Conservation (phyloP, 257 asterid species). For the Lithospermum erythrorhizon region DNA sequence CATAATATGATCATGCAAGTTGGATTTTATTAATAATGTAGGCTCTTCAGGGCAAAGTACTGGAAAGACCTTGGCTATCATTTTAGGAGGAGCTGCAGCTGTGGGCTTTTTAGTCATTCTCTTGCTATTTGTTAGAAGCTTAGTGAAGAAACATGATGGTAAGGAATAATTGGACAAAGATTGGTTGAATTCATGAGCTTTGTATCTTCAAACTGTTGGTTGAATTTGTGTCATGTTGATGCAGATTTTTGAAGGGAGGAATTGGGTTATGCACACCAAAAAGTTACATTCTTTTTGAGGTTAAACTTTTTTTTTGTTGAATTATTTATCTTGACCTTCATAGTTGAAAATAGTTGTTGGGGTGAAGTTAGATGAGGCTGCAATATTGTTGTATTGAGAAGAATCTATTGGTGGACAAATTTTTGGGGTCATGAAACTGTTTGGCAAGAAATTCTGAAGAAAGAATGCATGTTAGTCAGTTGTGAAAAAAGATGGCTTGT, state of each 20-base stretch:
- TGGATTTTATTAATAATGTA: neutral
- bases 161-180: neutral
- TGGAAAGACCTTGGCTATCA: neutral
- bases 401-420: constrained; percentile 19
- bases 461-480: constrained; percentile 23
- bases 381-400: constrained; percentile 7
- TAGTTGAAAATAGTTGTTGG: constrained; percentile 4
- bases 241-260: constrained; percentile 3
- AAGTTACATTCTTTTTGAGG: constrained; percentile 11
- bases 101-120: neutral
- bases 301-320: constrained; percentile 8
- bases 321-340: constrained; percentile 2
- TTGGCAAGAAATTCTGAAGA: constrained; percentile 10
- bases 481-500: constrained; percentile 34
- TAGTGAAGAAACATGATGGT: constrained; percentile 3
- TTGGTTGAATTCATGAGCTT: neutral
- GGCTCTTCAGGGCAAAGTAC: neutral
- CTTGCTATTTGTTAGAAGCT: neutral
- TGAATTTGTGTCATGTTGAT: neutral
- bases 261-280: neutral
- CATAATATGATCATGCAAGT: neutral
- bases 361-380: constrained; percentile 5
- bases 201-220: neutral
- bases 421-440: constrained; percentile 19
- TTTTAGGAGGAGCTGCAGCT: constrained; percentile 1